Evolutionary conservation across 768 basidiomycete species (phyloP).

Genomic region (Russula virescens): DNA sequence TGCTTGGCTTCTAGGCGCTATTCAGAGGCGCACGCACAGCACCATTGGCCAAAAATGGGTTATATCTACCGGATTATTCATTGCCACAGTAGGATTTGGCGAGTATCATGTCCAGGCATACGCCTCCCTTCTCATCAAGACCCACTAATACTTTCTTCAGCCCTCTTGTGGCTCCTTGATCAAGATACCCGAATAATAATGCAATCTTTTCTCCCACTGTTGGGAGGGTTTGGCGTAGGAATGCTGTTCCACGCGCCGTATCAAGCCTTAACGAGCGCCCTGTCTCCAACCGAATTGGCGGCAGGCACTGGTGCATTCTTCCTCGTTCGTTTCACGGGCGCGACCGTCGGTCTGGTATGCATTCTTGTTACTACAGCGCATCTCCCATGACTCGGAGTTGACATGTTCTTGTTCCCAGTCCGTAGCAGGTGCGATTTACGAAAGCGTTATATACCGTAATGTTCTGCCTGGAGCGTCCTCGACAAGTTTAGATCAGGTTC

Average conservation of each 20-base stretch:
- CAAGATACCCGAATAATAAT: conserved; percentile 41
- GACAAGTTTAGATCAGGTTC: not conserved
- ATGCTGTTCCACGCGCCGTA: conserved; percentile 85
- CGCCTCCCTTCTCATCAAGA: not conserved
- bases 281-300: conserved; percentile 63
- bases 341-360: conserved; percentile 73
- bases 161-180: conserved; percentile 59
- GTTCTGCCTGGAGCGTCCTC: not conserved
- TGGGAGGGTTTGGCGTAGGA: conserved; percentile 73
- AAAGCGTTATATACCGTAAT: conserved; percentile 18
- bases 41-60: conserved; percentile 62
- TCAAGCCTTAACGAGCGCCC: conserved; percentile 64
- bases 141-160: conserved; percentile 33
- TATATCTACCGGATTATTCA: conserved; percentile 55
- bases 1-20: conserved; percentile 74
- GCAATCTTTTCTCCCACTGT: conserved; percentile 56
- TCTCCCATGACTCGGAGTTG: conserved; percentile 11
- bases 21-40: conserved; percentile 50
- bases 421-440: conserved; percentile 67
- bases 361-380: not conserved
- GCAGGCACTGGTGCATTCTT: conserved; percentile 84
- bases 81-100: conserved; percentile 75
- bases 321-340: conserved; percentile 80
- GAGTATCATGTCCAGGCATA: conserved; percentile 19
- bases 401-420: conserved; percentile 41